Evolutionary conservation across 129 eudicot species (phyloP), one percentile per base, ranked within the genome.

Genomic region (Pseudognaphalium luteoalbum): DNA sequence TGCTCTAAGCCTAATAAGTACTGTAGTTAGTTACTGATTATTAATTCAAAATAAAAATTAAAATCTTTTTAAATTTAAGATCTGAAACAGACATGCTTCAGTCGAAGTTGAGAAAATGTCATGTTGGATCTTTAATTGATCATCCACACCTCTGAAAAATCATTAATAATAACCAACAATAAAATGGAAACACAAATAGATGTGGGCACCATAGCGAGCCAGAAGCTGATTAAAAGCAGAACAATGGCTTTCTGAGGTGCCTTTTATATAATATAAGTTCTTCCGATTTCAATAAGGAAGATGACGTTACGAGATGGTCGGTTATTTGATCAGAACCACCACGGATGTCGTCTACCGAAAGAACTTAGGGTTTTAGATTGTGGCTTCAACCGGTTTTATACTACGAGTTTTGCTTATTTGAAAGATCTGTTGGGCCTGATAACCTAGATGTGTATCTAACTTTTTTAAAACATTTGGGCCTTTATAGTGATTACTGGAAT

Each of bases 131-230:
- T n/a, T n/a, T n/a, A n/a, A n/a, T n/a, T n/a, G n/a, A n/a, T n/a
- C n/a, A n/a, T n/a, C n/a, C n/a, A n/a, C n/a, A n/a, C n/a, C n/a
- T n/a, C n/a, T n/a, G n/a, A n/a, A n/a, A n/a, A n/a, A n/a, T n/a
- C n/a, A n/a, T n/a, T n/a, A n/a, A n/a, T n/a, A n/a, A n/a, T n/a
- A n/a, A n/a, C n/a, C n/a, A n/a, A n/a, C n/a, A n/a, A n/a, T n/a
- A n/a, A n/a, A n/a, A n/a, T n/a, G n/a, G n/a, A n/a, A n/a, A n/a
- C n/a, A n/a, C n/a, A n/a, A n/a, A n/a, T 35, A 66, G 35, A 44
- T 85, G 84, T 85, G 52, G 84, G 81, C 87, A 86, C 83, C 87
- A 83, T 83, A 86, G 89, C 89, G 87, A 86, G 85, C 89, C 83
- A 79, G 22, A 16, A 82, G 82, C 85, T 73, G 87, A 82, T 67